Conservation (phyloP, 140 eudicot species). For the Bidens hawaiensis region DNA sequence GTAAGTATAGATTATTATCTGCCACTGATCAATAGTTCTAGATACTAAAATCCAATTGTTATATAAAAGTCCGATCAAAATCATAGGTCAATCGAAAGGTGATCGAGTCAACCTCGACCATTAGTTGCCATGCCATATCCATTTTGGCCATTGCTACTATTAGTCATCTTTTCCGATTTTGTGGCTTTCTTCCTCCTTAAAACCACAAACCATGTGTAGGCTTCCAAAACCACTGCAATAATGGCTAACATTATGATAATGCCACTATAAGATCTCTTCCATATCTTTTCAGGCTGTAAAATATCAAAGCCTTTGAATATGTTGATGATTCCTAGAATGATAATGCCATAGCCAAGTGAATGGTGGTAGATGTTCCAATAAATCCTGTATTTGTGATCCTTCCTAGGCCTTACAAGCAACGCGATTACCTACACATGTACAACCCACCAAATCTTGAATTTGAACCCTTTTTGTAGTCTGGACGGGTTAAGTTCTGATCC, state of each 20-base stretch:
- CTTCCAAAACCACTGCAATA: constrained; percentile 43
- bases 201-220: constrained; percentile 48
- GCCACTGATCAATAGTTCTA: neutral
- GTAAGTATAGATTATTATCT: too few relatives aligned
- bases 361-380: constrained; percentile 74
- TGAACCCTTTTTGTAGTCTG: too few relatives aligned
- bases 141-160: constrained; percentile 30
- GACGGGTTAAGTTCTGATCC: too few relatives aligned
- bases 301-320: constrained; percentile 61
- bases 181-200: constrained; percentile 43
- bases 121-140: constrained; percentile 7
- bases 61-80: neutral
- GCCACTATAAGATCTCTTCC: constrained; percentile 50
- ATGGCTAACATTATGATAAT: constrained; percentile 36
- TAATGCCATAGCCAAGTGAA: constrained; percentile 50
- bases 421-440: constrained; percentile 39
- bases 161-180: constrained; percentile 18
- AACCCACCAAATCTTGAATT: neutral
- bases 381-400: constrained; percentile 60
- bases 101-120: constrained; percentile 1
- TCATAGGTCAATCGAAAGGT: neutral
- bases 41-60: neutral
- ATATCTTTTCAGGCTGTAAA: constrained; percentile 44
- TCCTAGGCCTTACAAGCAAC: constrained; percentile 66
- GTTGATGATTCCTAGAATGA: constrained; percentile 53